Evolutionary conservation across 148 eudicot species (phyloP).

Genomic region (Chenopodium album): DNA sequence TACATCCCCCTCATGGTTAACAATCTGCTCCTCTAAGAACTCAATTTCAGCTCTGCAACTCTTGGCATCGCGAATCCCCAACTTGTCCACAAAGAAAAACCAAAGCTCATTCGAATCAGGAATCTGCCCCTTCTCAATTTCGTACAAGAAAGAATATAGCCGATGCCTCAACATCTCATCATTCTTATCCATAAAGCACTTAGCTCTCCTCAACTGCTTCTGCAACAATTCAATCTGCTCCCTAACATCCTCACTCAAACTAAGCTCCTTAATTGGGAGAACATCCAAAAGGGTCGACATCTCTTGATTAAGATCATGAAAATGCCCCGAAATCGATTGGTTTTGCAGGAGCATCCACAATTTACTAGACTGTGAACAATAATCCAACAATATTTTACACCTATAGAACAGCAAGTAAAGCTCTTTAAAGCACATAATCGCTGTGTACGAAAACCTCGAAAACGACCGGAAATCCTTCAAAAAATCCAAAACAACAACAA

Average conservation of each 20-base stretch:
- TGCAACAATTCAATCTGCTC: slow-evolving; percentile 73
- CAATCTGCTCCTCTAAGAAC: slow-evolving; percentile 86
- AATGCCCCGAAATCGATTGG: slow-evolving; percentile 73
- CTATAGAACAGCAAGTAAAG: slow-evolving; percentile 68
- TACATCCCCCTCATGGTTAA: slow-evolving; percentile 64
- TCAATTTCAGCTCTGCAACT: slow-evolving; percentile 66
- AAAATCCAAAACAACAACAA: slow-evolving; percentile 53
- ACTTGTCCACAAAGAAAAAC: slow-evolving; percentile 49
- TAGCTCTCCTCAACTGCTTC: slow-evolving; percentile 51
- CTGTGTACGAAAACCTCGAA: slow-evolving; percentile 39
- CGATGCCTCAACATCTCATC: slow-evolving; percentile 59
- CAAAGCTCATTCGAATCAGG: slow-evolving; percentile 43
- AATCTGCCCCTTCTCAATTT: slow-evolving; percentile 49
- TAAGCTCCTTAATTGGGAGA: slow-evolving; percentile 52
- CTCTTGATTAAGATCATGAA: slow-evolving; percentile 77
- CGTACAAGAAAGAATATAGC: slow-evolving; percentile 48
- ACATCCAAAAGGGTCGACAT: slow-evolving; percentile 81
- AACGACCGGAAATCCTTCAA: slow-evolving; percentile 37
- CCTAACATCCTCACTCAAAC: slow-evolving; percentile 55
- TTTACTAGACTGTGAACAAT: slow-evolving; percentile 57
- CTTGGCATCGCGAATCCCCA: slow-evolving; percentile 48
- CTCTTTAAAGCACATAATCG: slow-evolving; percentile 69
- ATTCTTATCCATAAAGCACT: slow-evolving; percentile 49
- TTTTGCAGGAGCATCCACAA: slow-evolving; percentile 83
- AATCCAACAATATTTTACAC: slow-evolving; percentile 73